A percentile compares a stretch with the other conserved stretches of the same genome.
Conservation (phyloP, 176 grass and related monocot genomes). For the Triticum timopheevii region DNA sequence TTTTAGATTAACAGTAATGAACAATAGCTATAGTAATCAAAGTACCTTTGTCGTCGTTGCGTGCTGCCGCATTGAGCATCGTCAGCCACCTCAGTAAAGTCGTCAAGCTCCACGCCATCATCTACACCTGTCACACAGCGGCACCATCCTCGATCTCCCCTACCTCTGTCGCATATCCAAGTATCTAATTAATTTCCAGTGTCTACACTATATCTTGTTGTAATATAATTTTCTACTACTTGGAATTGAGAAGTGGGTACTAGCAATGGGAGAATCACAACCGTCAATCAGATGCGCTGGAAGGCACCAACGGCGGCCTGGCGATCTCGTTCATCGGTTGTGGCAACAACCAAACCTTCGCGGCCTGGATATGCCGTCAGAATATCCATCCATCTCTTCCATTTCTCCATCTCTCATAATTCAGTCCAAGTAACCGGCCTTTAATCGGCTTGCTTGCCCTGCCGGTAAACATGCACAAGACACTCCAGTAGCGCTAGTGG, state of each 20-base stretch:
- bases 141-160: slow-evolving; percentile 79
- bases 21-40: too few species aligned
- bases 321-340: slow-evolving; percentile 88
- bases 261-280: slow-evolving; percentile 68
- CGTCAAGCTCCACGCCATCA: slow-evolving; percentile 82
- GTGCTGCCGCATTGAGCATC: background rate
- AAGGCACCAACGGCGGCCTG: slow-evolving; percentile 64
- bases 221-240: too few species aligned
- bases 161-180: slow-evolving; percentile 78
- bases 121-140: slow-evolving; percentile 92
- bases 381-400: too few species aligned
- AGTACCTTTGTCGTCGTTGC: too few species aligned
- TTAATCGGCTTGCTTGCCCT: too few species aligned
- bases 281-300: slow-evolving; percentile 19
- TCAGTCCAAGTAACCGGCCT: too few species aligned
- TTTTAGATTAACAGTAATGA: too few species aligned
- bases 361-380: background rate
- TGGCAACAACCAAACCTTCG: slow-evolving; percentile 70
- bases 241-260: slow-evolving; percentile 26
- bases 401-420: too few species aligned
- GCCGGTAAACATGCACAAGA: too few species aligned
- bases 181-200: too few species aligned
- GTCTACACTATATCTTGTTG: too few species aligned
- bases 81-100: slow-evolving; percentile 43
- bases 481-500: too few species aligned